Base-by-base conservation (phyloP, 2,329 filamentous ascomycete genomes). In the Thyridium curvatum region DNA sequence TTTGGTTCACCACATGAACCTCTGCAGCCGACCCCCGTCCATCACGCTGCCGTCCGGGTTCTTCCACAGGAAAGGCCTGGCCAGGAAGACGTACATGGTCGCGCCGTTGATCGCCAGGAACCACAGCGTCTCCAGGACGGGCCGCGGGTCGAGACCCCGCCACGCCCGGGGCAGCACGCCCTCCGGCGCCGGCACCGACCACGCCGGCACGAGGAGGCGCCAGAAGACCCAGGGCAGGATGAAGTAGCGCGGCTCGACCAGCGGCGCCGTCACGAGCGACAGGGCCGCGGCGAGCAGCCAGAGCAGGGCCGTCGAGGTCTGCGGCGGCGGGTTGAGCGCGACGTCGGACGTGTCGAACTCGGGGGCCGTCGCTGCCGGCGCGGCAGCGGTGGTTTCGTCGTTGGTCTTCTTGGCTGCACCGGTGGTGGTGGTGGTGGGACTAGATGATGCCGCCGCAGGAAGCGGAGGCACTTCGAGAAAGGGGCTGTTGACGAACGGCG, bases 171-270 rank as follows among this genome's bases (percentile, higher is more conserved):
- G 14, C 3, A 47, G 21, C 30, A 31, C 32, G 8, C 12, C 33
- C 12, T 34, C 30, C 21, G 17, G 29, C 12, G 15, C 16, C 31
- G 18, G 40, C 14, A 42, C 30, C 15, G 36, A 35, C 65, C 65
- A 67, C 37, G 69, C 60, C 1, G 87, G 87, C 1, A 94, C 65
- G 52, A 94, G 75, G 8, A 97, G 64, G 1, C 93, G 76, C 87
- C 90, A 97, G 52, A 96, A 81, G 8, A 96, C 76, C 88, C 89
- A 98, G 0, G 91, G 90, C 12, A 96, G 72, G 55, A 98, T 94
- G 60, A 95, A 95, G 61, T 98, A 98, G 12, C 93, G 78, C 12
- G 93, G 93, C 59, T 98, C 93, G 9, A 98, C 91, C 1, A 98
- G 74, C 0, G 93, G 90, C 0, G 93, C 90, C 1, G 88, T 93